Conservation (phyloP, 2,329 filamentous ascomycete species). For the Akanthomyces muscarius region DNA sequence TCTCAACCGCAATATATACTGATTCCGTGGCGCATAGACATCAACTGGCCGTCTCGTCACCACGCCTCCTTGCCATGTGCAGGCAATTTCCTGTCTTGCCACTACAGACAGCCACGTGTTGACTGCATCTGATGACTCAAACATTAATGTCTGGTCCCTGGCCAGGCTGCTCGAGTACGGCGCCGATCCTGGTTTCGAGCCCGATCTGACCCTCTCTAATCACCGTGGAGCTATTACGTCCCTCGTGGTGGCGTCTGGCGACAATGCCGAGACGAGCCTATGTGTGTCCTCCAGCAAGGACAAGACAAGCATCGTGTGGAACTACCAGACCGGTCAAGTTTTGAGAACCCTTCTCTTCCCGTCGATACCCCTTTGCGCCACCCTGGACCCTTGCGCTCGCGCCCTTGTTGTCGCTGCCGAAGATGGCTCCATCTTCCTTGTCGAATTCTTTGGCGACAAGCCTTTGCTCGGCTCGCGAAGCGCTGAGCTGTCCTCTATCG, state of each 20-base stretch:
- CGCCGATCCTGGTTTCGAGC: conserved; percentile 56
- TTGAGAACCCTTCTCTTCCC: conserved; percentile 81
- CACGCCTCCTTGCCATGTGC: conserved; percentile 73
- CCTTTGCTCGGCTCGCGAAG: conserved; percentile 51
- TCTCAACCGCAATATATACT: not conserved
- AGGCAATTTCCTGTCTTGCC: conserved; percentile 72
- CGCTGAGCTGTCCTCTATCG: conserved; percentile 52
- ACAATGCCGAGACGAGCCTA: conserved; percentile 67
- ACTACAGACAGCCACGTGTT: conserved; percentile 69
- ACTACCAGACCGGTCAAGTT: conserved; percentile 73
- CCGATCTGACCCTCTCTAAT: conserved; percentile 71
- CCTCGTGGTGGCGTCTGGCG: conserved; percentile 59
- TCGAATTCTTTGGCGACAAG: conserved; percentile 64
- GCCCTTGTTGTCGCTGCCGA: conserved; percentile 78
- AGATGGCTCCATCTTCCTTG: conserved; percentile 72
- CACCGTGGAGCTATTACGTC: conserved; percentile 72
- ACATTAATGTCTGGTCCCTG: conserved; percentile 88
- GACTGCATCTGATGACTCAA: conserved; percentile 80
- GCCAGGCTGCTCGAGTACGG: conserved; percentile 63
- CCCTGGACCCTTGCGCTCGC: conserved; percentile 77
- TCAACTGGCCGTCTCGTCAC: conserved; percentile 72
- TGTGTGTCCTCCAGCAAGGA: conserved; percentile 81
- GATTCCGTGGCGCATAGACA: conserved; percentile 42
- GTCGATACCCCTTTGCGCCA: conserved; percentile 64
- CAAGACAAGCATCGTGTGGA: conserved; percentile 89